A percentile compares a stretch with the other conserved stretches of the same genome.
Conservation (phyloP, 257 asterid species). For the Solanum paucissectum region DNA sequence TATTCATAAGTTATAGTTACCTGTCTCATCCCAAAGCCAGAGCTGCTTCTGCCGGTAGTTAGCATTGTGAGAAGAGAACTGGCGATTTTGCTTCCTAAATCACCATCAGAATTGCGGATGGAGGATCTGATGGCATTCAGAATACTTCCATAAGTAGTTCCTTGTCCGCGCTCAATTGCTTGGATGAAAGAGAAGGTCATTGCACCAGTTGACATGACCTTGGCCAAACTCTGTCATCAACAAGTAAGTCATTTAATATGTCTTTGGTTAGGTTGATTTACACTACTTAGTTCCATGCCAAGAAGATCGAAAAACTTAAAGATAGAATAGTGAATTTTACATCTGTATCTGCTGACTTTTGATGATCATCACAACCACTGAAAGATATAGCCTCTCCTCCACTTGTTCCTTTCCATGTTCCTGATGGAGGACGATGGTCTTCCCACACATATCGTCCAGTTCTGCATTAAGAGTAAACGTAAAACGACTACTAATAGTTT, state of each 20-base stretch:
- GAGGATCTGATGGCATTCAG: slow-evolving; percentile 71
- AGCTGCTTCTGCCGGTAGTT: slow-evolving; percentile 66
- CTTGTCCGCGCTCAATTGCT: slow-evolving; percentile 73
- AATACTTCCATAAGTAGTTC: slow-evolving; percentile 71
- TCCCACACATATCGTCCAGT: slow-evolving; percentile 74
- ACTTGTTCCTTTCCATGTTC: slow-evolving; percentile 90
- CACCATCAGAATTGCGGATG: slow-evolving; percentile 35
- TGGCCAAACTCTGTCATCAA: slow-evolving; percentile 55
- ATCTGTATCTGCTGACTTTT: slow-evolving; percentile 77
- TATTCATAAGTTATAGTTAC: slow-evolving; percentile 12
- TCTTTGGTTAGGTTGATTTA: background rate
- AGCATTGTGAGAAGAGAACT: slow-evolving; percentile 67
- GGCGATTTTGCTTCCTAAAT: slow-evolving; percentile 38
- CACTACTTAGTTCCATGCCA: background rate
- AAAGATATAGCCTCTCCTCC: slow-evolving; percentile 95
- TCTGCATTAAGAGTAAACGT: slow-evolving; percentile 16
- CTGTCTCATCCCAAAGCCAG: slow-evolving; percentile 33
- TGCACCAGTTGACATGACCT: slow-evolving; percentile 86
- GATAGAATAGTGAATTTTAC: slow-evolving; percentile 20
- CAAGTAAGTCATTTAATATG: background rate
- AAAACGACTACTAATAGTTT: background rate
- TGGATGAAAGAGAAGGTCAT: slow-evolving; percentile 91
- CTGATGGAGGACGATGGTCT: slow-evolving; percentile 89
- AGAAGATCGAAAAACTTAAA: background rate
- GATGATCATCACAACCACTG: slow-evolving; percentile 94